Percentiles rank a stretch among this genome's conserved stretches.
phyloP scores from a whole-genome alignment of 495 filamentous ascomycete genomes.

The Penicillium egyptiacum region DNA sequence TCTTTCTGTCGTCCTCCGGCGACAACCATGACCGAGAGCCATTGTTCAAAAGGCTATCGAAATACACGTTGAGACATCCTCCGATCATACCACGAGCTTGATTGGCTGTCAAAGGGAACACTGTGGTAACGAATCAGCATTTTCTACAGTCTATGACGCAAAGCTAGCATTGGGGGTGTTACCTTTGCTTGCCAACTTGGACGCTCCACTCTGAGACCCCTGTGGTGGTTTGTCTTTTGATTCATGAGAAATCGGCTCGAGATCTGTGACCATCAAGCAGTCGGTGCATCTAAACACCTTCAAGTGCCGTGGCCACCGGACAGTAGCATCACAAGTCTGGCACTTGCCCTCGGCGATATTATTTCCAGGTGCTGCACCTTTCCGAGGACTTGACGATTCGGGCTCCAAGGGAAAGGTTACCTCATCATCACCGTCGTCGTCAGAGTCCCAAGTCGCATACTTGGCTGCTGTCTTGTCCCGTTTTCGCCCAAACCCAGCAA shows the following conservation, averaged over 20 bases:
- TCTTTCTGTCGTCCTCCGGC: slow-evolving; percentile 18
- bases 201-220: slow-evolving; percentile 4
- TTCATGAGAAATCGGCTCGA: slow-evolving; percentile 51
- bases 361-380: slow-evolving; percentile 32
- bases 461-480: slow-evolving; percentile 36
- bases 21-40: slow-evolving; percentile 12
- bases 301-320: slow-evolving; percentile 79
- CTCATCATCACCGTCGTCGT: slow-evolving; percentile 42
- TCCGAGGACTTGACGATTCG: slow-evolving; percentile 35
- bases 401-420: slow-evolving; percentile 31
- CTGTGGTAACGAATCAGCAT: slow-evolving; percentile 24
- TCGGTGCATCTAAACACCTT: slow-evolving; percentile 79
- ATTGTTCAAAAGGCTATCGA: slow-evolving; percentile 39
- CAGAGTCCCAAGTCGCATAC: slow-evolving; percentile 39
- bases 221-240: slow-evolving; percentile 11
- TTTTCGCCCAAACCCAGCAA: slow-evolving; percentile 55
- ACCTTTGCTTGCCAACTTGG: slow-evolving; percentile 10
- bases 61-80: slow-evolving; percentile 52
- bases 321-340: slow-evolving; percentile 76
- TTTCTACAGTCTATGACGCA: neutral
- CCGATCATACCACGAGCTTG: slow-evolving; percentile 53
- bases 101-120: slow-evolving; percentile 44
- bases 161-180: neutral
- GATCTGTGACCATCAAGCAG: slow-evolving; percentile 84
- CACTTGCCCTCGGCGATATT: slow-evolving; percentile 69